phyloP scores from a whole-genome alignment of 805 yeast genomes.

The Dipodascopsis uninucleata region DNA sequence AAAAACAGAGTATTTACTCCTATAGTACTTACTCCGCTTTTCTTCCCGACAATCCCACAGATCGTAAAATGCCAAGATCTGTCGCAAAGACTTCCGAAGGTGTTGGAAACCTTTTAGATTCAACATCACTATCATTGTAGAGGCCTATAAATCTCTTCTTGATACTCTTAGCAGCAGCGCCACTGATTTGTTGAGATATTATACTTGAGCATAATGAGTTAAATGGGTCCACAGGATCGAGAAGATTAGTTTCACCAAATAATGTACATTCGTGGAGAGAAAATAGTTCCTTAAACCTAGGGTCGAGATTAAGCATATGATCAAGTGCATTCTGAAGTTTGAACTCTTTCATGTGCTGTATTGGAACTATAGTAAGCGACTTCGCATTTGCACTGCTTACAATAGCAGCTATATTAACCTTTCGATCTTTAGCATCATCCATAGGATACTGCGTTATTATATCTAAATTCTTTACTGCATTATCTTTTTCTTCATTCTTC shows the following conservation, averaged over 20 bases:
- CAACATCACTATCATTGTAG: conserved; percentile 32
- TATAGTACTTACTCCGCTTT: conserved; percentile 57
- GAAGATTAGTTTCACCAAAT: conserved; percentile 7
- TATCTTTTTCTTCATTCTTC: too few relatives aligned
- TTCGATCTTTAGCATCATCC: conserved; percentile 1
- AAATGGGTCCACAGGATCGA: conserved; percentile 37
- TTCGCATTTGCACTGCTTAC: too few relatives aligned
- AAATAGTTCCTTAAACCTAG: conserved; percentile 15
- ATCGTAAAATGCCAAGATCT: conserved; percentile 49
- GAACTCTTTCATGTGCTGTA: conserved; percentile 15
- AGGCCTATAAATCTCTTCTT: conserved; percentile 44
- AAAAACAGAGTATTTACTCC: background rate
- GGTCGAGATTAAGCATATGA: conserved; percentile 25
- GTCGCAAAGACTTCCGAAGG: conserved; percentile 47
- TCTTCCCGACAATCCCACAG: conserved; percentile 63
- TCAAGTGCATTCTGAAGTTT: conserved; percentile 11
- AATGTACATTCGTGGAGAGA: conserved; percentile 16
- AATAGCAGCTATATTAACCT: too few relatives aligned
- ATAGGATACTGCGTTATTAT: too few relatives aligned
- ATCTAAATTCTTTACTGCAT: too few relatives aligned
- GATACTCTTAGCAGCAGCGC: conserved; percentile 73
- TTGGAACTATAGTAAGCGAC: conserved; percentile 38
- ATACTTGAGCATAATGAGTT: conserved; percentile 47
- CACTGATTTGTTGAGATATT: conserved; percentile 72
- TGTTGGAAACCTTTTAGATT: conserved; percentile 42